Base-by-base conservation (phyloP, 129 eudicot species). In the Flaveria sonorensis region DNA sequence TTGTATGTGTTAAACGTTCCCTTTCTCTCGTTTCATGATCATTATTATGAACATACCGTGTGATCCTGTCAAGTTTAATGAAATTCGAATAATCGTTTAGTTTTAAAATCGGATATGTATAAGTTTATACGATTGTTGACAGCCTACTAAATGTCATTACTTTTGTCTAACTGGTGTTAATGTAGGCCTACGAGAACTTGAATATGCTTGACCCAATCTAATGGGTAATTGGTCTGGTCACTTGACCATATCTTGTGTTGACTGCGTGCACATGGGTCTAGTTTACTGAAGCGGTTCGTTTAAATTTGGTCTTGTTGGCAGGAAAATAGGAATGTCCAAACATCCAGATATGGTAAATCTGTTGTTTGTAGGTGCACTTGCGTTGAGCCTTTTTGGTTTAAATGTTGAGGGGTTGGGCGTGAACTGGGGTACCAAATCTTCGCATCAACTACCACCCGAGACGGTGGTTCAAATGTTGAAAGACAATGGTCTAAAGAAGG, bases 401-500 rank as follows among this genome's bases (percentile, higher is more conserved):
- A 42, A 64, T 24, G 86, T 83, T 51, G 63, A 76, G 16, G 85
- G 87, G 20, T 48, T 84, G 57, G 88, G 86, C 28, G 86, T 87
- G 77, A 87, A 87, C 55, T 87, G 88, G 91, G 91, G 86, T 1
- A 82, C 82, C 43, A 39, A 61, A 12, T 42, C 81, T 24, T 14
- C 63, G 26, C 91, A 84, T 56, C 64, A 42, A 14, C 42, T 87
- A 32, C 85, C 85, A 16, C 83, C 85, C 0, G 75, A 81, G 8
- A 67, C 59, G 1, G 85, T 84, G 63, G 82, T 87, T 47, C 77
- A 72, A 48, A 74, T 87, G 88, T 18, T 87, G 77, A 71, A 84
- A 57, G 88, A 78, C 60, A 84, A 87, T 56, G 88, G 80, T 7
- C 42, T 87, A 45, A 67, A 59, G 11, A 87, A 87, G 81, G 88